These are phyloP conservation scores for Entomortierella beljakovae DNA, from an alignment of 192 early-diverging fungal species.

Conservation along the genomic window DNA sequence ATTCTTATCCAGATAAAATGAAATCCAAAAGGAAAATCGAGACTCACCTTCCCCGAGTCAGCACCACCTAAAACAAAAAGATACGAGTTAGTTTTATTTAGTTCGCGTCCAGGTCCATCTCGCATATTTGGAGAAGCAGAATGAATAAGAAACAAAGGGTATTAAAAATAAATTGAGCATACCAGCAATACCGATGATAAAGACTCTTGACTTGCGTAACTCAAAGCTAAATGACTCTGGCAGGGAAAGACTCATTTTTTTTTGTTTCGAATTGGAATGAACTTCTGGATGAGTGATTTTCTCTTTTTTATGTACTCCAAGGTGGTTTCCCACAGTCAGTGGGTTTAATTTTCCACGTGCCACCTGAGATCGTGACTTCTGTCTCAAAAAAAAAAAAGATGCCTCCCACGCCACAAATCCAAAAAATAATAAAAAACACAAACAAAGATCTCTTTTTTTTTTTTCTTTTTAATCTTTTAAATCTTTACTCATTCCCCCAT, in stretches of 20 bases:
- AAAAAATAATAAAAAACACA: background rate
- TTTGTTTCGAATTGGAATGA: background rate
- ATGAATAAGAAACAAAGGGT: background rate
- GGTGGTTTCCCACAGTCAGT: background rate
- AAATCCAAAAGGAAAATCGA: background rate
- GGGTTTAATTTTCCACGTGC: background rate
- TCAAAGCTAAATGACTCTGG: constrained; percentile 38
- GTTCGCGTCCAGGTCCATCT: too few species aligned
- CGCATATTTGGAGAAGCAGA: too few species aligned
- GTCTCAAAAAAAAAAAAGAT: too few species aligned
- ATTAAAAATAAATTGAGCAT: background rate
- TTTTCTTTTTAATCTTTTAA: constrained; percentile 6
- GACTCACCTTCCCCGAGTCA: constrained; percentile 45
- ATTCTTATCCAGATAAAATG: background rate
- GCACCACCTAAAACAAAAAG: constrained; percentile 31
- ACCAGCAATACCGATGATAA: constrained; percentile 48
- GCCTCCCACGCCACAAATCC: too few species aligned
- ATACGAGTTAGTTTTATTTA: background rate
- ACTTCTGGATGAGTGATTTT: background rate
- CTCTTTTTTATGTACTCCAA: constrained; percentile 6
- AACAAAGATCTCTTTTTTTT: constrained; percentile 2
- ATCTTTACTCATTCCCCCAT: background rate
- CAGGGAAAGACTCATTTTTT: constrained; percentile 37
- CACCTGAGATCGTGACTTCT: too few species aligned
- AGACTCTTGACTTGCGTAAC: constrained; percentile 32